Evolutionary conservation across 495 filamentous ascomycete genomes (phyloP).

Genomic region (Mytilinidion resinicola): DNA sequence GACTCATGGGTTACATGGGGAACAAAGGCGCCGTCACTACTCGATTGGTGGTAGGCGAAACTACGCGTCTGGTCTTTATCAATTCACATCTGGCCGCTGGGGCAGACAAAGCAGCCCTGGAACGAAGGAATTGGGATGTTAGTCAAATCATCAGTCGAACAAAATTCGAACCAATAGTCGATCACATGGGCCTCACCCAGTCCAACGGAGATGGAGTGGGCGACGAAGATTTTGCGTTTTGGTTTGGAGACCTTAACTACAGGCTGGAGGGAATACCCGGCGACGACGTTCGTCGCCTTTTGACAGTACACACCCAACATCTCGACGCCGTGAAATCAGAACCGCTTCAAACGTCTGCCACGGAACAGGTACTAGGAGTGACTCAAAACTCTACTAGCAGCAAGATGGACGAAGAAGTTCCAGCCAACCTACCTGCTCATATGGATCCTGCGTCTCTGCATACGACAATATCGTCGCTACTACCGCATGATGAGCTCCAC

Average conservation of each 20-base stretch:
- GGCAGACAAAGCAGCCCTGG: slow-evolving; percentile 64
- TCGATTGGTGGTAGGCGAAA: slow-evolving; percentile 81
- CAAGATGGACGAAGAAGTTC: background rate
- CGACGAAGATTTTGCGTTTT: slow-evolving; percentile 87
- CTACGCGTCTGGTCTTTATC: slow-evolving; percentile 78
- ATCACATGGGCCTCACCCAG: slow-evolving; percentile 46
- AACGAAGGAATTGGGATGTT: slow-evolving; percentile 86
- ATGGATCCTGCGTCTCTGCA: slow-evolving; percentile 63
- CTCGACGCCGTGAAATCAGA: slow-evolving; percentile 51
- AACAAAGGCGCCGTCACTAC: slow-evolving; percentile 90
- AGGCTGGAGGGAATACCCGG: slow-evolving; percentile 81
- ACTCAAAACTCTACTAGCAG: background rate
- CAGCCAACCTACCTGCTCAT: slow-evolving; percentile 24
- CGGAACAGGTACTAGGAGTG: background rate
- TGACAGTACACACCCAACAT: slow-evolving; percentile 74
- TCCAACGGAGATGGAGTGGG: slow-evolving; percentile 63
- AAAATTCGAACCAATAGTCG: slow-evolving; percentile 63
- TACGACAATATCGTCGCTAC: slow-evolving; percentile 74
- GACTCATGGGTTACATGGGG: slow-evolving; percentile 84
- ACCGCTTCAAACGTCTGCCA: too few relatives aligned
- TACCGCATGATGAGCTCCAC: slow-evolving; percentile 84
- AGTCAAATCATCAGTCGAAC: slow-evolving; percentile 66
- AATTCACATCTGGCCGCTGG: slow-evolving; percentile 90
- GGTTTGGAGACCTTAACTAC: slow-evolving; percentile 97
- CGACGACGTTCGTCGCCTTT: slow-evolving; percentile 78